Evolutionary conservation across 257 asterid genomes (phyloP).

Genomic region (Mentha longifolia): DNA sequence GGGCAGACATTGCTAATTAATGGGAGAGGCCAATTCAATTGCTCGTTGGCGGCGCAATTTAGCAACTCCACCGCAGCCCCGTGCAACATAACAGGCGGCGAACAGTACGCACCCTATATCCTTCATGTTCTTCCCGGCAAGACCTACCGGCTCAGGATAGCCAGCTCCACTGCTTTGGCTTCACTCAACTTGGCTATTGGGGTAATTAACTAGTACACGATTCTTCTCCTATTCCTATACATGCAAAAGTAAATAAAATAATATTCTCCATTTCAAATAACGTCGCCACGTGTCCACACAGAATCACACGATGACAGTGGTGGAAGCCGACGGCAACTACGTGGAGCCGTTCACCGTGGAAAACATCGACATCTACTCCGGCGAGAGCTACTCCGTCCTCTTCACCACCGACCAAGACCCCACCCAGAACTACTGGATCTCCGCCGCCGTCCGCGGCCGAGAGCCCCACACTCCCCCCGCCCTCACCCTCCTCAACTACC

Average conservation of each 20-base stretch:
- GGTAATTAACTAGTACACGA: conserved; percentile 46
- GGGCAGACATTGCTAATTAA: conserved; percentile 62
- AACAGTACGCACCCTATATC: conserved; percentile 74
- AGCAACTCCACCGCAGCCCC: conserved; percentile 38
- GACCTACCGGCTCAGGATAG: conserved; percentile 80
- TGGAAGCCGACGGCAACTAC: conserved; percentile 89
- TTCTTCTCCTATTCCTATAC: no score
- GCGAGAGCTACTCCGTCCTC: no score
- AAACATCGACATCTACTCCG: conserved; percentile 69
- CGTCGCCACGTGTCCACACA: conserved; percentile 18
- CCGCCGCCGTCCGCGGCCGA: conserved; percentile 67
- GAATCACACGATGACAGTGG: conserved; percentile 75
- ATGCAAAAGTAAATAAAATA: no score
- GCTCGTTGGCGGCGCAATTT: conserved; percentile 62
- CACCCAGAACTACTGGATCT: no score
- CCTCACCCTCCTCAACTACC: conserved; percentile 69
- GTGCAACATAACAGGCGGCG: conserved; percentile 67
- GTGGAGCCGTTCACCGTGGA: conserved; percentile 60
- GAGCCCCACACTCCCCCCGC: conserved; percentile 74
- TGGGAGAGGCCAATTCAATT: conserved; percentile 92
- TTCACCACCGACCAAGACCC: conserved; percentile 66
- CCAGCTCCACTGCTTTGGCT: conserved; percentile 76
- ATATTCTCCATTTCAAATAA: no score
- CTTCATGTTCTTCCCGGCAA: conserved; percentile 64
- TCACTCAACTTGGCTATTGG: conserved; percentile 82